Conservation (phyloP, 2,329 filamentous ascomycete genomes). For the Lachnellula occidentalis region DNA sequence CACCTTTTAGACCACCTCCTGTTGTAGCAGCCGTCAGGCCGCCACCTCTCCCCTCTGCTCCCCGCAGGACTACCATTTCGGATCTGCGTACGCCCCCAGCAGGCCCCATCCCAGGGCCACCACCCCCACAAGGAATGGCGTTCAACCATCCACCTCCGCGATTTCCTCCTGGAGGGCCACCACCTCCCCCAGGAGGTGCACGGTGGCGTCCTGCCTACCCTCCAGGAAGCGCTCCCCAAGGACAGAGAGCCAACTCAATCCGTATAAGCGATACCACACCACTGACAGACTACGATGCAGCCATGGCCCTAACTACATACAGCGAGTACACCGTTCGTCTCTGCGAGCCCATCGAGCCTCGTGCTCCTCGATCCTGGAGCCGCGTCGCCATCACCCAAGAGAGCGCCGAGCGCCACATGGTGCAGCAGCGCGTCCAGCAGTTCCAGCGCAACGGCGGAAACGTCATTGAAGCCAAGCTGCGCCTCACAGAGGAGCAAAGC, state of each 20-base stretch:
- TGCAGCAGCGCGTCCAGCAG: constrained; percentile 8
- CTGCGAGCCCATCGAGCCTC: background rate
- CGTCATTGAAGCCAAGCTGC: constrained; percentile 16
- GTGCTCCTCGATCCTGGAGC: constrained; percentile 8
- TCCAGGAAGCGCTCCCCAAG: background rate
- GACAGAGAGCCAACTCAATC: background rate
- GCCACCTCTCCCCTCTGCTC: background rate
- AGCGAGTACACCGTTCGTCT: constrained; percentile 19
- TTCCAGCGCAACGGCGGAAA: constrained; percentile 9
- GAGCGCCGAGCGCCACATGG: background rate
- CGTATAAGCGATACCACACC: constrained; percentile 8
- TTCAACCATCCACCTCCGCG: background rate
- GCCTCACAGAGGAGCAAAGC: constrained; percentile 18
- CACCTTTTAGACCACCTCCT: background rate
- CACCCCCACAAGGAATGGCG: background rate
- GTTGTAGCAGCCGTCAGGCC: background rate
- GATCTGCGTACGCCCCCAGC: background rate
- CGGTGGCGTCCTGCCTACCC: background rate
- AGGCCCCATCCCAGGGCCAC: background rate
- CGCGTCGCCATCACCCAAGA: constrained; percentile 15
- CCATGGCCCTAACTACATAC: constrained; percentile 16
- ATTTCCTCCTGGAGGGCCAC: background rate
- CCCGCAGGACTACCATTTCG: background rate
- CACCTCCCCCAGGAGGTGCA: background rate
- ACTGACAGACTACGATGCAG: constrained; percentile 11